Conservation (phyloP, 331 rosid species). For the Acacia pycnantha region DNA sequence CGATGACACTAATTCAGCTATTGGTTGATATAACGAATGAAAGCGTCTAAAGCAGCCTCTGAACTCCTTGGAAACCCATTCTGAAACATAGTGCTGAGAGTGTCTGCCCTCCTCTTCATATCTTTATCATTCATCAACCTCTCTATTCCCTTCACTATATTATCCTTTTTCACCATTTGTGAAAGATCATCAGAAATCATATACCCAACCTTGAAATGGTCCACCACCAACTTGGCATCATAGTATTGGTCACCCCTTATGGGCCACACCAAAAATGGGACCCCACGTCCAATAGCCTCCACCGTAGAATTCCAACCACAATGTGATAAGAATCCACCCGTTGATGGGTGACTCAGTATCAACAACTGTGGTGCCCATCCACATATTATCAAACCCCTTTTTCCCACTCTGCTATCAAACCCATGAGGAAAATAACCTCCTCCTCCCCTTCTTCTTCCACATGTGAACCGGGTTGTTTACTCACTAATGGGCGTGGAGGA, state of each 20-base stretch:
- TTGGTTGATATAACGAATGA: constrained; percentile 27
- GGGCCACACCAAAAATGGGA: constrained; percentile 72
- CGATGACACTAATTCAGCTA: neutral
- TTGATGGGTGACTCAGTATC: constrained; percentile 72
- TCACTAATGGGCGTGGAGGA: neutral
- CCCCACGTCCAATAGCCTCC: constrained; percentile 63
- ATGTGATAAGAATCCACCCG: constrained; percentile 71
- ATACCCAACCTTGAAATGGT: constrained; percentile 50
- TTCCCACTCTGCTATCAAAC: constrained; percentile 39
- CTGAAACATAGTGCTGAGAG: constrained; percentile 34
- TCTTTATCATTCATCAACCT: constrained; percentile 42
- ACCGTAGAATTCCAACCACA: constrained; percentile 80
- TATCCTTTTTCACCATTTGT: constrained; percentile 33
- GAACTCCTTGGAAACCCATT: constrained; percentile 56
- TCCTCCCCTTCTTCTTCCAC: neutral
- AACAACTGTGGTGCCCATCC: constrained; percentile 85
- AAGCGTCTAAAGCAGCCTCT: constrained; percentile 47
- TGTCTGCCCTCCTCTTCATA: constrained; percentile 32
- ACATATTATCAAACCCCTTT: constrained; percentile 55
- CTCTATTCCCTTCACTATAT: constrained; percentile 46
- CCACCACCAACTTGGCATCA: constrained; percentile 51
- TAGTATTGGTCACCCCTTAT: constrained; percentile 65
- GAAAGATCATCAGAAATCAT: constrained; percentile 34
- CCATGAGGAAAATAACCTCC: constrained; percentile 49
- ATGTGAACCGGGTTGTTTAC: neutral